These are phyloP conservation scores for Drechslera avenae DNA, from an alignment of 2,329 filamentous ascomycete genomes.

Conservation along the genomic window DNA sequence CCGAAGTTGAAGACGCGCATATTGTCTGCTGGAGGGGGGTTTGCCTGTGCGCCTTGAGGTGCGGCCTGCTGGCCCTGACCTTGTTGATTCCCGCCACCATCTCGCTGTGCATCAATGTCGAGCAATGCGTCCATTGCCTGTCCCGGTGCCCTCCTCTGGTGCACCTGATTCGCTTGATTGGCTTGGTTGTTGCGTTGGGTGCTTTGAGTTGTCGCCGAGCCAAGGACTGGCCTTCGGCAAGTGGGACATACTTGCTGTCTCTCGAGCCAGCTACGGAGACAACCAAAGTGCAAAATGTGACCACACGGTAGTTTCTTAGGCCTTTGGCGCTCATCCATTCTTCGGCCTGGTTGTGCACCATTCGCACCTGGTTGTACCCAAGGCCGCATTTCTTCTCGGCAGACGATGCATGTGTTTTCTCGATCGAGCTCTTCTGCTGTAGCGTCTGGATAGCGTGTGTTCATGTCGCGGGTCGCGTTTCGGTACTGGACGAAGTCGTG, in stretches of 20 bases:
- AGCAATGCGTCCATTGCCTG: constrained; percentile 26
- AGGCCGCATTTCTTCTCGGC: constrained; percentile 90
- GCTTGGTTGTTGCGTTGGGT: constrained; percentile 35
- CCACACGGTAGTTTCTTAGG: constrained; percentile 97
- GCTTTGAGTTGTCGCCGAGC: constrained; percentile 32
- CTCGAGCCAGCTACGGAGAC: constrained; percentile 95
- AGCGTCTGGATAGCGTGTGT: constrained; percentile 85
- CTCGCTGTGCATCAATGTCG: constrained; percentile 25
- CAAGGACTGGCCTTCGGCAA: constrained; percentile 81
- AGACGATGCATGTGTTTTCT: constrained; percentile 97
- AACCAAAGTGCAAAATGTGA: constrained; percentile 92
- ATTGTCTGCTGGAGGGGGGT: constrained; percentile 33
- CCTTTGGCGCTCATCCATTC: constrained; percentile 78
- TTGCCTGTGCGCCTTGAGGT: constrained; percentile 29
- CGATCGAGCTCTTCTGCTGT: constrained; percentile 81
- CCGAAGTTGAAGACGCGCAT: constrained; percentile 47
- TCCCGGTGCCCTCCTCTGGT: constrained; percentile 23
- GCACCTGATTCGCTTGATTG: constrained; percentile 30
- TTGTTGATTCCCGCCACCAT: constrained; percentile 24
- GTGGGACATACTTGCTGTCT: constrained; percentile 96
- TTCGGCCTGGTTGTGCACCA: constrained; percentile 44
- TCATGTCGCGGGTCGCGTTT: constrained; percentile 92
- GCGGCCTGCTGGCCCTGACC: constrained; percentile 18
- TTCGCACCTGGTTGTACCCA: constrained; percentile 64
- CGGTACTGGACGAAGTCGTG: constrained; percentile 87